phyloP scores from a whole-genome alignment of 176 grass and related monocot species.

The Aegilops umbellulata region DNA sequence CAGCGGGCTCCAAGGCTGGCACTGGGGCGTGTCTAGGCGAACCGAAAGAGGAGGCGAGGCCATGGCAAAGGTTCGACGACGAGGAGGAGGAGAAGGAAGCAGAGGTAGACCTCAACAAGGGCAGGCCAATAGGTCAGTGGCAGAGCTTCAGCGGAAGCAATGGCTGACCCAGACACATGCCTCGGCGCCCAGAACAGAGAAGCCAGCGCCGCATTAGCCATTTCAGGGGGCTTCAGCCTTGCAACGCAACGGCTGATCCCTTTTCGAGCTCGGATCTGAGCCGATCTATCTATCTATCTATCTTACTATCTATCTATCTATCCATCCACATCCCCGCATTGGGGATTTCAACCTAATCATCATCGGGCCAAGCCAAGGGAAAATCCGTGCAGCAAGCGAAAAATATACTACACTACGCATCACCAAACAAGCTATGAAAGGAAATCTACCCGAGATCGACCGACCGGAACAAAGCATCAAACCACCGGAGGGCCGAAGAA shows the following conservation, averaged over 20 bases:
- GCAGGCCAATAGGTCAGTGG: neutral
- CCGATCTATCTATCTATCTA: no score
- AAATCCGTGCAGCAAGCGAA: conserved; percentile 3
- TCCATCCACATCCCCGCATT: no score
- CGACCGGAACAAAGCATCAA: neutral
- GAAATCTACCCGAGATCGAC: neutral
- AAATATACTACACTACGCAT: neutral
- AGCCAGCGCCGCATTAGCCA: no score
- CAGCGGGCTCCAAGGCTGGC: conserved; percentile 23
- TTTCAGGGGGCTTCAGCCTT: no score
- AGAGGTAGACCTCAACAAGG: neutral
- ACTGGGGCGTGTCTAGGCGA: neutral
- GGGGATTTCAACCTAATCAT: no score
- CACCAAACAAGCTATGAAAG: no score
- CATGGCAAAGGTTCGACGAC: neutral
- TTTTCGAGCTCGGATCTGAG: no score
- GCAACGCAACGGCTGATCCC: no score
- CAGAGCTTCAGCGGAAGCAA: no score
- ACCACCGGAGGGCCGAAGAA: neutral
- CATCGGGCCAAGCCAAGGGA: neutral
- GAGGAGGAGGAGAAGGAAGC: neutral
- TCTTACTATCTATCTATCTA: no score
- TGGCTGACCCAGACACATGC: no score
- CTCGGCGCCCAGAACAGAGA: no score
- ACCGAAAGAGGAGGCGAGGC: neutral